These are phyloP conservation scores for Ganoderma lingzhi DNA, from an alignment of 1,284 basidiomycete species.

Conservation along the genomic window DNA sequence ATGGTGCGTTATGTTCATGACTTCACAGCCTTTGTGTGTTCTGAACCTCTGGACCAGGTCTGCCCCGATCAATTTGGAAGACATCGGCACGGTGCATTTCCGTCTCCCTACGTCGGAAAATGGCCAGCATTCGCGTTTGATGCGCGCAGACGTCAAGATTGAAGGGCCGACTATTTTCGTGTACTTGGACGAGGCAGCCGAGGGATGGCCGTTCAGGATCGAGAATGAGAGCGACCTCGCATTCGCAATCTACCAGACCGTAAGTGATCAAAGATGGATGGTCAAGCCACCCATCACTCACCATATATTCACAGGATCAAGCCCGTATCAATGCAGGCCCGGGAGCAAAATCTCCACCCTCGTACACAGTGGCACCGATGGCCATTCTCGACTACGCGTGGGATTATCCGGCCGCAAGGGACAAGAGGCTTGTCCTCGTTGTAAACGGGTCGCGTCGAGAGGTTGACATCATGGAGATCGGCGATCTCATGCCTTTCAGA, in stretches of 20 bases:
- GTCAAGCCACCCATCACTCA: slow-evolving; percentile 11
- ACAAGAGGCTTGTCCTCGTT: slow-evolving; percentile 83
- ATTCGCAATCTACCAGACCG: slow-evolving; percentile 82
- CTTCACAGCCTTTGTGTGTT: neutral
- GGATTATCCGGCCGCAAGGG: slow-evolving; percentile 90
- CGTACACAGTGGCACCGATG: slow-evolving; percentile 69
- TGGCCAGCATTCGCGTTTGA: slow-evolving; percentile 60
- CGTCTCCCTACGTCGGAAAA: slow-evolving; percentile 61
- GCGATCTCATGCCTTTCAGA: slow-evolving; percentile 90
- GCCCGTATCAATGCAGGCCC: slow-evolving; percentile 49
- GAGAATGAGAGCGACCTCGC: slow-evolving; percentile 89
- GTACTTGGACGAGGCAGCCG: slow-evolving; percentile 71
- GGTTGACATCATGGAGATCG: slow-evolving; percentile 97
- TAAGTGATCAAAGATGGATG: slow-evolving; percentile 43
- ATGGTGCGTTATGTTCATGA: slow-evolving; percentile 65
- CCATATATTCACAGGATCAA: slow-evolving; percentile 52
- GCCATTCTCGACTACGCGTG: slow-evolving; percentile 84
- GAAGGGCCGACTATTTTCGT: slow-evolving; percentile 93
- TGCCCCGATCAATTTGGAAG: slow-evolving; percentile 90
- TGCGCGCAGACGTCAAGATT: slow-evolving; percentile 87
- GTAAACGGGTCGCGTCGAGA: slow-evolving; percentile 74
- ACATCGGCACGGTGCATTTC: slow-evolving; percentile 89
- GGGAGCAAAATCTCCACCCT: slow-evolving; percentile 45
- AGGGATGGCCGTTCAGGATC: slow-evolving; percentile 90
- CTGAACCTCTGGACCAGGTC: slow-evolving; percentile 66